Base-by-base conservation (phyloP, 805 yeast species). In the Metschnikowia anglica region DNA sequence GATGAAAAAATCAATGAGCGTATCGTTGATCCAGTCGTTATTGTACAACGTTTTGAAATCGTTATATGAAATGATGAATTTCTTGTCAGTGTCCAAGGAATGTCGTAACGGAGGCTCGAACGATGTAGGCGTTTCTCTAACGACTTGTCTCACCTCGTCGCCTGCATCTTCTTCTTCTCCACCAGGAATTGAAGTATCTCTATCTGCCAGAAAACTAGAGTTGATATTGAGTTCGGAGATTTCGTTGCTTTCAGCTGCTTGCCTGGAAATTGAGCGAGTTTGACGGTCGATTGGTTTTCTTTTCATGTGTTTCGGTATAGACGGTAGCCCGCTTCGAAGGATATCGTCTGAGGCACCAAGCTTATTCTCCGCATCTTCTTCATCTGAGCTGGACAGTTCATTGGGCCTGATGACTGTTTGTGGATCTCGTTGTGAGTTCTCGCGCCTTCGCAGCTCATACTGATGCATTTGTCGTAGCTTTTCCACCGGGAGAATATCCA, bases 21-120 rank as follows among this genome's bases (percentile, higher is more conserved):
- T 77, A 57, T 93, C 99, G 65, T 93, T 91, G 37, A 93, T 78
- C 90, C 96, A 91, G 48, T 85, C 87, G 35, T 82, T 81, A 44
- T 84, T 83, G 56, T 82, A 81, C 8, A 91, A 71, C 34, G 97
- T 85, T 48, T 78, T 79, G 60, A 85, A 88, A 58, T 93, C 99
- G 28, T 77, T 72, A 46, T 79, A 75, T 1, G 81, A 72, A 7
- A 91, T 75, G 4, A 75, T 73, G 49, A 85, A 74, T 1, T 65
- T 61, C 30, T 78, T 73, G 4, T 74, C 76, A 52, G 81, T 83
- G 19, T 64, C 59, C 53, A 88, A 81, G 13, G 63, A 65, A 49
- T 77, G 73, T 24, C 67, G 69, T 37, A 85, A 60, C 4, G 71
- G 67, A 2, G 76, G 74, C 4, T 64, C 55, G 24, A 81, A 81